phyloP scores from a whole-genome alignment of 257 asterid species.

The Ligustrum vulgare region DNA sequence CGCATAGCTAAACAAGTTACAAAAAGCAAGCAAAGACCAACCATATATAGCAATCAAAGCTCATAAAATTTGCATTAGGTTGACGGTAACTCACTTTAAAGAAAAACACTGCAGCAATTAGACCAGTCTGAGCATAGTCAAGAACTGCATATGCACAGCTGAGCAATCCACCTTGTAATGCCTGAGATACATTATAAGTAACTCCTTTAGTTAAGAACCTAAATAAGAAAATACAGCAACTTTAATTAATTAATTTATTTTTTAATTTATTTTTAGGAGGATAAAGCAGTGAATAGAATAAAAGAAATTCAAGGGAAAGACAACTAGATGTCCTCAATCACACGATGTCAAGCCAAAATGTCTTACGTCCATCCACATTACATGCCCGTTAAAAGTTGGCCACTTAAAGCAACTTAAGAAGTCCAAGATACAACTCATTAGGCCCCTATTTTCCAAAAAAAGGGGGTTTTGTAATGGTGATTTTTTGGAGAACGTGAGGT shows the following conservation, averaged over 20 bases:
- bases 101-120: constrained; percentile 97
- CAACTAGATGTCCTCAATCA: background rate
- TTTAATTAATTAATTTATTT: background rate
- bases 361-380: constrained; percentile 5
- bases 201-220: constrained; percentile 24
- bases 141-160: constrained; percentile 78
- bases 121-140: constrained; percentile 97
- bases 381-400: background rate
- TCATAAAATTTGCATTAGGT: background rate
- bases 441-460: too few species aligned
- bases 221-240: constrained; percentile 8
- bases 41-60: background rate
- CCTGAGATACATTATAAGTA: constrained; percentile 49
- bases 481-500: too few species aligned
- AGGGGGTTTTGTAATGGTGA: too few species aligned
- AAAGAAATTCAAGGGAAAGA: constrained; percentile 6
- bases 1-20: background rate
- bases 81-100: constrained; percentile 65
- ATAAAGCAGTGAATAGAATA: constrained; percentile 14
- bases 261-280: background rate
- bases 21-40: background rate
- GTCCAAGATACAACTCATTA: background rate
- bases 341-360: constrained; percentile 5
- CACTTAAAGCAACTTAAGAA: constrained; percentile 6
- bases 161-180: constrained; percentile 80